Percentiles rank a stretch among this genome's conserved stretches.
Evolutionary conservation across 192 early-diverging fungal genomes (phyloP).

Genomic region (Coemansia reversa): DNA sequence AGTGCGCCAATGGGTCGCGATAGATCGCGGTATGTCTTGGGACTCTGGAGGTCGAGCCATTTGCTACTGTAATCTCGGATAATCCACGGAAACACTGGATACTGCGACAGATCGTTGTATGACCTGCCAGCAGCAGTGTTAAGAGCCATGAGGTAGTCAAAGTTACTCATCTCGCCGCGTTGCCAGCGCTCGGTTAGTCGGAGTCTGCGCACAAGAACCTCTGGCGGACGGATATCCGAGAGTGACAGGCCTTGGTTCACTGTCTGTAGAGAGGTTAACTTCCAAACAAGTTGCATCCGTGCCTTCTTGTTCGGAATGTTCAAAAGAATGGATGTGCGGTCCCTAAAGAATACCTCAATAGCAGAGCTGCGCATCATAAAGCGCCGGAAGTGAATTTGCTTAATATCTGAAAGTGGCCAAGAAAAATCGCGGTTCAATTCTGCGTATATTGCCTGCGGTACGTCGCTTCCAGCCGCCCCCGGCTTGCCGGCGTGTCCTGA

Average conservation of each 20-base stretch:
- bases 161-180: conserved; percentile 85
- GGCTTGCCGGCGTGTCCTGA: not conserved
- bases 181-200: conserved; percentile 78
- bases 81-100: conserved; percentile 97
- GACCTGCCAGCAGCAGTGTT: conserved; percentile 87
- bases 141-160: conserved; percentile 93
- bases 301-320: conserved; percentile 36
- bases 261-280: conserved; percentile 36
- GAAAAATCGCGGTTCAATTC: conserved; percentile 33
- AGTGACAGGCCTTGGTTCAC: conserved; percentile 30
- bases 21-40: conserved; percentile 81
- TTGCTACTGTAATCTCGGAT: conserved; percentile 75
- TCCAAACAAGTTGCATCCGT: conserved; percentile 44
- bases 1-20: conserved; percentile 90
- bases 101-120: conserved; percentile 90
- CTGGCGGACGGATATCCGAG: conserved; percentile 37
- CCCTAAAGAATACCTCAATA: conserved; percentile 43
- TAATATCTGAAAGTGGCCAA: conserved; percentile 37
- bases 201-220: conserved; percentile 22
- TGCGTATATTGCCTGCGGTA: conserved; percentile 25
- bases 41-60: conserved; percentile 76
- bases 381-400: conserved; percentile 45
- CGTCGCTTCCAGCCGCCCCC: not conserved
- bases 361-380: conserved; percentile 46
- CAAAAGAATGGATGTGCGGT: conserved; percentile 40